Percentiles rank a stretch among this genome's conserved stretches.
Evolutionary conservation across 2,329 filamentous ascomycete genomes (phyloP).

Genomic region (Domatiomyces globalis): DNA sequence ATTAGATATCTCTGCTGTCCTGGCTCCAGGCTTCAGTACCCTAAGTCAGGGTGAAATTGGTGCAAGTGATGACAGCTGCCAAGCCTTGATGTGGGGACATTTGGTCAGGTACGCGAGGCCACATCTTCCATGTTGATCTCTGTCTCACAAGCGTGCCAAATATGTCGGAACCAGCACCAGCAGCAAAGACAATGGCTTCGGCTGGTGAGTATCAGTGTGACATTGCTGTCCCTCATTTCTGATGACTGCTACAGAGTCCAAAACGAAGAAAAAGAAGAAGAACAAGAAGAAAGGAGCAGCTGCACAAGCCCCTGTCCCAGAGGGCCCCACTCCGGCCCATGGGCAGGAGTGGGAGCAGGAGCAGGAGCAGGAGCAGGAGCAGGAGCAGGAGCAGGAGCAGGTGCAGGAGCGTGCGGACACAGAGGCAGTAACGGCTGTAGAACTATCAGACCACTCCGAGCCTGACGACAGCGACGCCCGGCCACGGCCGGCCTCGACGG

Average conservation of each 20-base stretch:
- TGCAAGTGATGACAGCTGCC: neutral
- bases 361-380: neutral
- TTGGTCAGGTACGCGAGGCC: neutral
- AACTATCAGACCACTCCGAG: neutral
- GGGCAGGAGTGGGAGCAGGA: neutral
- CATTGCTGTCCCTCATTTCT: neutral
- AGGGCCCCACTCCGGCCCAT: neutral
- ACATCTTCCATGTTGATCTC: neutral
- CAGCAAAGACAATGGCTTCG: neutral
- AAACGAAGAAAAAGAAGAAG: neutral
- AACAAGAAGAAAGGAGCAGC: neutral
- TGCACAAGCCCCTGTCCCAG: neutral
- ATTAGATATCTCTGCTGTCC: neutral
- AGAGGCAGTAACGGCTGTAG: neutral
- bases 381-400: neutral
- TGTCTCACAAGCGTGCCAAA: neutral
- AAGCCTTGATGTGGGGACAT: neutral
- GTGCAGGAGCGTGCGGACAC: neutral
- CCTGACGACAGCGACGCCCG: slow-evolving; percentile 4
- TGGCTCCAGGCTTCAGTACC: no score
- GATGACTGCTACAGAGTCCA: neutral
- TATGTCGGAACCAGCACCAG: neutral
- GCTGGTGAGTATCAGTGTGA: neutral
- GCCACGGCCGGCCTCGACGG: neutral
- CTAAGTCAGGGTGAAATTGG: neutral